A percentile compares a stretch with the other conserved stretches of the same genome.
These are phyloP conservation scores for Penicillium longicatenatum DNA, from an alignment of 495 filamentous ascomycete species.

Conservation along the genomic window DNA sequence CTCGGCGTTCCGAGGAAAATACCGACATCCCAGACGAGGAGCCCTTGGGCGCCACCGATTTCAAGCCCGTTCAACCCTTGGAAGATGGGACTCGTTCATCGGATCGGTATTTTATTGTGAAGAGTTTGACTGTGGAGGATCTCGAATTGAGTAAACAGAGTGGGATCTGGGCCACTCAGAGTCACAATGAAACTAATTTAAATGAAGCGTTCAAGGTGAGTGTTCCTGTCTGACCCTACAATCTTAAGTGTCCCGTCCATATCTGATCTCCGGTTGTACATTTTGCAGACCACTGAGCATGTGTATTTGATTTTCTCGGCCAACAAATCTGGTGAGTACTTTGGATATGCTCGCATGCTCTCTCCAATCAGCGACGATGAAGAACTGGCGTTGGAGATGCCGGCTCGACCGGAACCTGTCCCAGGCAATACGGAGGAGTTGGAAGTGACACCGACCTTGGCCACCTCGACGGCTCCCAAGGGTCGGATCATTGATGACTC, in stretches of 20 bases:
- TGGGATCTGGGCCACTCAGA: constrained; percentile 91
- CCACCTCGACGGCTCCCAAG: constrained; percentile 77
- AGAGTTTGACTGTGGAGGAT: constrained; percentile 94
- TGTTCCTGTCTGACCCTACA: constrained; percentile 5
- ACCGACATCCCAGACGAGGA: constrained; percentile 25
- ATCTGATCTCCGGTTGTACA: constrained; percentile 11
- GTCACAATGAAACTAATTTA: constrained; percentile 82
- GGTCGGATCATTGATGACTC: constrained; percentile 94
- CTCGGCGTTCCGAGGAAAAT: constrained; percentile 10
- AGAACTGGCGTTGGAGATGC: constrained; percentile 60
- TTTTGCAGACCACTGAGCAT: constrained; percentile 67
- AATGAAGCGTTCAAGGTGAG: constrained; percentile 86
- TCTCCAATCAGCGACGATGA: constrained; percentile 81
- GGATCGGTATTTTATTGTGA: constrained; percentile 89
- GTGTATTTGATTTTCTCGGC: constrained; percentile 98
- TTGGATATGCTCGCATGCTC: constrained; percentile 90
- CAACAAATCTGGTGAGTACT: constrained; percentile 98
- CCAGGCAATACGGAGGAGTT: constrained; percentile 56
- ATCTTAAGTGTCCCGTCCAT: constrained; percentile 2
- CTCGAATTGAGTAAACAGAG: constrained; percentile 87
- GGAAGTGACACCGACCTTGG: constrained; percentile 71
- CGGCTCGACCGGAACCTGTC: constrained; percentile 51
- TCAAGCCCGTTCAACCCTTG: not conserved
- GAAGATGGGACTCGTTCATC: constrained; percentile 28
- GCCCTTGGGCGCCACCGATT: constrained; percentile 13